phyloP scores from a whole-genome alignment of 2,329 filamentous ascomycete species.

The Clarireedia sp. region DNA sequence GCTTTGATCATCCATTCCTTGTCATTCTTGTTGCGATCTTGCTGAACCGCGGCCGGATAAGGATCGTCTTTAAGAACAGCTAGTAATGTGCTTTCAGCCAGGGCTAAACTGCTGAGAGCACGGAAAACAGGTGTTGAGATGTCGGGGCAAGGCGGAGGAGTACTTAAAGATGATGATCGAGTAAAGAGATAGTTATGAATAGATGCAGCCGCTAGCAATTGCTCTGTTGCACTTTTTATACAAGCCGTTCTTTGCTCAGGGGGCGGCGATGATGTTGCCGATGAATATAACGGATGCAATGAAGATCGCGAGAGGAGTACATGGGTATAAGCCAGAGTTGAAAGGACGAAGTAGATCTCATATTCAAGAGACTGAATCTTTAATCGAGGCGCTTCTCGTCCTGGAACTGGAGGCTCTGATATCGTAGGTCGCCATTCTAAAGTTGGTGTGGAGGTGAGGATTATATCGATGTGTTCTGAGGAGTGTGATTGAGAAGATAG shows the following conservation, averaged over 20 bases:
- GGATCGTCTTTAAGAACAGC: constrained; percentile 92
- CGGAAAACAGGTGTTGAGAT: constrained; percentile 45
- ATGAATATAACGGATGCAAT: constrained; percentile 66
- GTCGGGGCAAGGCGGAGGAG: constrained; percentile 40
- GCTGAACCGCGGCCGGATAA: constrained; percentile 74
- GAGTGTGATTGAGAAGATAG: constrained; percentile 46
- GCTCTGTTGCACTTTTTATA: constrained; percentile 66
- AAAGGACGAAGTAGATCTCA: constrained; percentile 73
- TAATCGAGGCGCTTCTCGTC: constrained; percentile 57
- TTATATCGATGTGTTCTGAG: constrained; percentile 58
- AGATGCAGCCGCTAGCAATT: constrained; percentile 69
- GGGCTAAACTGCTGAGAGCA: constrained; percentile 56
- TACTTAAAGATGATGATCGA: constrained; percentile 40
- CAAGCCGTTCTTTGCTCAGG: constrained; percentile 60
- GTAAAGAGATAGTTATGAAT: constrained; percentile 66
- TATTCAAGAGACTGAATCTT: constrained; percentile 69
- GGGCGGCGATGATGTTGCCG: constrained; percentile 50
- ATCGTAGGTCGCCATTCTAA: constrained; percentile 84
- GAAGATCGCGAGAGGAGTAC: constrained; percentile 63
- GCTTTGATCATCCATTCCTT: constrained; percentile 96
- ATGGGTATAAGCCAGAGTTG: constrained; percentile 68
- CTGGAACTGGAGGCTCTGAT: constrained; percentile 53
- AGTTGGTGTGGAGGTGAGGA: constrained; percentile 50
- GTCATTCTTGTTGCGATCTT: constrained; percentile 73
- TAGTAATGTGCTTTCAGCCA: constrained; percentile 83